A percentile compares a stretch with the other conserved stretches of the same genome.
phyloP scores from a whole-genome alignment of 352 stramenopile genomes.

The Chrysophaeum taylorii region DNA sequence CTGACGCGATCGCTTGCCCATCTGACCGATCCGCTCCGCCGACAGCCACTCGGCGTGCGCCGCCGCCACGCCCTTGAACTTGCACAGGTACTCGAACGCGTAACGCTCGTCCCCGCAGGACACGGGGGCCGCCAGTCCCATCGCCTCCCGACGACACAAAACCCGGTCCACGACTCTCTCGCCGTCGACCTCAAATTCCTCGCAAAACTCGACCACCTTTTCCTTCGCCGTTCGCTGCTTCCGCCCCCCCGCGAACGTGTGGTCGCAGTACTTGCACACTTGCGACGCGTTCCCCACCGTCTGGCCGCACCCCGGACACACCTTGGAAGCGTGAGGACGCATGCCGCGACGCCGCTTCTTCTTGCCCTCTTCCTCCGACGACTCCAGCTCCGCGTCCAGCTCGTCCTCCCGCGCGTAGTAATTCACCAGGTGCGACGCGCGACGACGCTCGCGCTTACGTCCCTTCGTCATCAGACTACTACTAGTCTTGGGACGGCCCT shows the following conservation, averaged over 20 bases:
- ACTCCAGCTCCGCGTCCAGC: neutral
- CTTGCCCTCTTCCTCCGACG: neutral
- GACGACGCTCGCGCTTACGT: neutral
- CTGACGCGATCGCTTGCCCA: too few relatives aligned
- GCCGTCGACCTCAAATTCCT: neutral
- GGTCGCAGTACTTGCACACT: too few relatives aligned
- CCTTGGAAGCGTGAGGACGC: neutral
- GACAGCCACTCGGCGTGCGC: too few relatives aligned
- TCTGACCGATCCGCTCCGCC: too few relatives aligned
- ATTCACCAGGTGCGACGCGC: neutral
- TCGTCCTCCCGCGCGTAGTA: neutral
- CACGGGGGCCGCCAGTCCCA: neutral
- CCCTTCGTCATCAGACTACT: too few relatives aligned
- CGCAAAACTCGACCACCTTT: neutral
- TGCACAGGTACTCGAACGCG: too few relatives aligned
- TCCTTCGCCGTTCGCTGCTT: neutral
- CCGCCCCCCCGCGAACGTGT: neutral
- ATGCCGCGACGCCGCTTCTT: neutral
- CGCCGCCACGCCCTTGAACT: too few relatives aligned
- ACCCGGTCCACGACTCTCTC: neutral
- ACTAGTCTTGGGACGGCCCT: too few relatives aligned
- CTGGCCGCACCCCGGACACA: too few relatives aligned
- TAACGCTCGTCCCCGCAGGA: slow-evolving; percentile 14
- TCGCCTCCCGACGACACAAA: neutral
- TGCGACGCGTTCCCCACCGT: too few relatives aligned